These are phyloP conservation scores for Meyerozyma sp. DNA, from an alignment of 1,139 yeast species.

Conservation along the genomic window DNA sequence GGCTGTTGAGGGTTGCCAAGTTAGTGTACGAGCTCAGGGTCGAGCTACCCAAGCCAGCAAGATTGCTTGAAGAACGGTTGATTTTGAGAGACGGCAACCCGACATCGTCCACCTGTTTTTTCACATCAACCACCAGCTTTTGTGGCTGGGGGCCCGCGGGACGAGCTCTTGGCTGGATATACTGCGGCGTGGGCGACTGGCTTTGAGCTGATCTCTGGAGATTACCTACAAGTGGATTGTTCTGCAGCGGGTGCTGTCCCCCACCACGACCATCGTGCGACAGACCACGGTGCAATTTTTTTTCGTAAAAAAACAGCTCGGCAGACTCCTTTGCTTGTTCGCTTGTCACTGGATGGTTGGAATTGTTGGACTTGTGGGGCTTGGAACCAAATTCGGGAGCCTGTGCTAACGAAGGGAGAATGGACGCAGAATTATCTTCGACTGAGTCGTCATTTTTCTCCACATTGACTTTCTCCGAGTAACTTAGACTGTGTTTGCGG, in stretches of 20 bases:
- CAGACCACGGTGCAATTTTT: neutral
- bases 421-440: neutral
- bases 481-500: neutral
- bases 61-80: slow-evolving; percentile 30
- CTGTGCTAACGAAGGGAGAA: neutral
- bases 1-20: slow-evolving; percentile 8
- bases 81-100: slow-evolving; percentile 40
- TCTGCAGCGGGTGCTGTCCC: neutral
- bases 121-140: slow-evolving; percentile 37
- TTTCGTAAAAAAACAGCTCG: slow-evolving; percentile 7
- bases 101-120: slow-evolving; percentile 17
- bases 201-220: neutral
- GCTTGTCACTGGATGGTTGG: slow-evolving; percentile 3
- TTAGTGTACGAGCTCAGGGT: slow-evolving; percentile 11
- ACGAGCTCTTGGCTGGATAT: slow-evolving; percentile 44
- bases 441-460: neutral
- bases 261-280: neutral
- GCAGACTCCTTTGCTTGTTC: slow-evolving; percentile 5
- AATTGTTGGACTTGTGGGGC: neutral
- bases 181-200: slow-evolving; percentile 19
- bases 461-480: neutral
- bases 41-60: slow-evolving; percentile 11
- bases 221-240: slow-evolving; percentile 1
- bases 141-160: slow-evolving; percentile 17
- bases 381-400: slow-evolving; percentile 3